phyloP scores from a whole-genome alignment of 2,329 filamentous ascomycete species.

The Torrubiella hemipterigena region DNA sequence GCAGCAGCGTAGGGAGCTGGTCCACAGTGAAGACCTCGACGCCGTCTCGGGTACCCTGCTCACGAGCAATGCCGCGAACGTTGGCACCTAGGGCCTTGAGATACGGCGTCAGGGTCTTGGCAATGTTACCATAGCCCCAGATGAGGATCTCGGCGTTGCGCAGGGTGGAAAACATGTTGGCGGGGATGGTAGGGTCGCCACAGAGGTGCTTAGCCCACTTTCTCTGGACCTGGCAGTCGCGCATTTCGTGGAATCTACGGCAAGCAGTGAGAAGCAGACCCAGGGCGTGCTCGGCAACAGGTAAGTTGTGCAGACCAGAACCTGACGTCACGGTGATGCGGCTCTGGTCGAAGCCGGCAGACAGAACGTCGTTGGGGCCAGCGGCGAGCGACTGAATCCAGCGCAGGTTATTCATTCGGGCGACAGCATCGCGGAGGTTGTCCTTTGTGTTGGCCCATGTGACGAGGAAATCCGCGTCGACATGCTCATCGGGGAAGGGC shows the following conservation, averaged over 20 bases:
- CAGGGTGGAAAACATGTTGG: slow-evolving; percentile 45
- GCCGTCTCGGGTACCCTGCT: slow-evolving; percentile 43
- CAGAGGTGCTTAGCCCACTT: slow-evolving; percentile 52
- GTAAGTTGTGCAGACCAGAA: slow-evolving; percentile 50
- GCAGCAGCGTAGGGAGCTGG: slow-evolving; percentile 37
- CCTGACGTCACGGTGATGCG: slow-evolving; percentile 45
- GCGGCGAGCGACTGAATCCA: slow-evolving; percentile 59
- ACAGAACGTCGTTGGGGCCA: slow-evolving; percentile 52
- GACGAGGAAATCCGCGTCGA: slow-evolving; percentile 48
- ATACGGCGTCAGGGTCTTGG: slow-evolving; percentile 44
- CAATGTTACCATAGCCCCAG: slow-evolving; percentile 59
- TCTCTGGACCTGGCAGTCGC: slow-evolving; percentile 43
- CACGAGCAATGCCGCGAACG: slow-evolving; percentile 46
- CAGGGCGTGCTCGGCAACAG: slow-evolving; percentile 53
- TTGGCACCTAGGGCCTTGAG: slow-evolving; percentile 42
- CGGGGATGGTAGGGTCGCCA: slow-evolving; percentile 37
- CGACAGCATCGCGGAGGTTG: slow-evolving; percentile 46
- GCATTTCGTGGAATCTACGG: slow-evolving; percentile 49
- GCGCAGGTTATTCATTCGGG: slow-evolving; percentile 40
- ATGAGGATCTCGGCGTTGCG: slow-evolving; percentile 45
- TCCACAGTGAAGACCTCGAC: slow-evolving; percentile 46
- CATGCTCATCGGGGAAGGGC: slow-evolving; percentile 41
- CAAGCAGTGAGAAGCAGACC: slow-evolving; percentile 43
- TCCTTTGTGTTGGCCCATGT: slow-evolving; percentile 48
- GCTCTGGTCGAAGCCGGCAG: slow-evolving; percentile 44